These are phyloP conservation scores for Hyaloscypha finlandica DNA, from an alignment of 495 filamentous ascomycete genomes.

Conservation along the genomic window DNA sequence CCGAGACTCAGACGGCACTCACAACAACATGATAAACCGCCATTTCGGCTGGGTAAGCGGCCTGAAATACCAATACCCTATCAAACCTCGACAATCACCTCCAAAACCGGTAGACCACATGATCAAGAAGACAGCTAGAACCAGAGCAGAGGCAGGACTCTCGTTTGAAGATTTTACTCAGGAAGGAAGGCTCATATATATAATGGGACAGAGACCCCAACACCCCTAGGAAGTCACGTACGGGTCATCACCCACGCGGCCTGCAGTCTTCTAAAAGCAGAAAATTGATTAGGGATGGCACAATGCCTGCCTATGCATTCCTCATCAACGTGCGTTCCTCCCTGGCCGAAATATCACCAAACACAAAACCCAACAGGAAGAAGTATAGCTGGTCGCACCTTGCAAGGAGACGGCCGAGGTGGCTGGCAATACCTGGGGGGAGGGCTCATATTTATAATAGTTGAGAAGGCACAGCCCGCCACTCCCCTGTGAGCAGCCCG, in stretches of 20 bases:
- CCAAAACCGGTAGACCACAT: constrained; percentile 22
- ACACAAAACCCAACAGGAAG: no score
- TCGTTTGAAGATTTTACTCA: constrained; percentile 25
- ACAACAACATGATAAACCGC: background rate
- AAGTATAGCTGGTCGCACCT: no score
- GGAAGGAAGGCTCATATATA: constrained; percentile 24
- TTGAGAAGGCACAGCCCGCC: no score
- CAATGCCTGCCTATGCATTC: constrained; percentile 24
- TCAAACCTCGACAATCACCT: constrained; percentile 24
- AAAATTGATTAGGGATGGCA: constrained; percentile 2
- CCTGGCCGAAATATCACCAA: constrained; percentile 24
- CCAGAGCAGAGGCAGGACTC: constrained; percentile 22
- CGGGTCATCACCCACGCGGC: no score
- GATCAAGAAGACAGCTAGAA: constrained; percentile 22
- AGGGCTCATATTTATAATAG: no score
- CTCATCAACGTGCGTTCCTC: constrained; percentile 24
- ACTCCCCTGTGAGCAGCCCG: no score
- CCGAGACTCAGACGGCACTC: background rate
- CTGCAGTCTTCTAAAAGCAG: no score
- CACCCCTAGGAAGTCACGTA: no score
- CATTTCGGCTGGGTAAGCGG: constrained; percentile 22
- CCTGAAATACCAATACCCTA: constrained; percentile 23
- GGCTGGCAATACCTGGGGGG: no score
- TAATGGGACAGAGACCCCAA: constrained; percentile 12
- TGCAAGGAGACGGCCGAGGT: no score